Conservation (phyloP, 164 flowering plant genomes). For the Stephania japonica region DNA sequence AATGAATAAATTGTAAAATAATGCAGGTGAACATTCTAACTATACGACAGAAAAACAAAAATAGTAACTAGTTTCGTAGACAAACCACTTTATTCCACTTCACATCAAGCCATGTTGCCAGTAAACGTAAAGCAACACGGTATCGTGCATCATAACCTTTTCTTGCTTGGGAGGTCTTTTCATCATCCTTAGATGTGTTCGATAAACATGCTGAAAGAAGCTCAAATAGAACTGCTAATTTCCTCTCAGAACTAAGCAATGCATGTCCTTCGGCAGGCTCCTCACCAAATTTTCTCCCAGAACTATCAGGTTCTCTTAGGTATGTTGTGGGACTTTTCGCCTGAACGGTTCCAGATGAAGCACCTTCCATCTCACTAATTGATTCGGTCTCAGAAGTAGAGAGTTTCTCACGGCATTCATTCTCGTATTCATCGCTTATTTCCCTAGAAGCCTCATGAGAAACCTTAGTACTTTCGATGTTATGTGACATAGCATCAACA, state of each 20-base stretch:
- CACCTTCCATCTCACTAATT: slow-evolving; percentile 22
- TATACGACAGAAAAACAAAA: not conserved
- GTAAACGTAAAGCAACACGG: slow-evolving; percentile 79
- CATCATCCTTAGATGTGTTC: slow-evolving; percentile 39
- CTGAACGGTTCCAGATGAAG: slow-evolving; percentile 15
- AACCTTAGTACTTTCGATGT: slow-evolving; percentile 40
- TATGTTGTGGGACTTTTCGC: slow-evolving; percentile 14
- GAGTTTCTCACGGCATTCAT: slow-evolving; percentile 53
- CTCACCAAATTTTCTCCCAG: slow-evolving; percentile 27
- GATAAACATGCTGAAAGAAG: slow-evolving; percentile 95
- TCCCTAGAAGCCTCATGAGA: slow-evolving; percentile 41
- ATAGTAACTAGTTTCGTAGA: slow-evolving; percentile 15
- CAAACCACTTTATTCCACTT: slow-evolving; percentile 88
- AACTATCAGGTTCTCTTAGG: slow-evolving; percentile 16
- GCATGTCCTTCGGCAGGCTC: slow-evolving; percentile 45
- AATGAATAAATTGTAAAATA: not conserved
- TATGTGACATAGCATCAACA: slow-evolving; percentile 54
- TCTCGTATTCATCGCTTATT: slow-evolving; percentile 52
- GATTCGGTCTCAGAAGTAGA: slow-evolving; percentile 28
- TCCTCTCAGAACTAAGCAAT: slow-evolving; percentile 53
- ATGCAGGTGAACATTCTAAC: not conserved
- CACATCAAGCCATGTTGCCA: slow-evolving; percentile 86
- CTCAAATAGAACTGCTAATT: slow-evolving; percentile 69
- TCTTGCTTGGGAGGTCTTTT: slow-evolving; percentile 39
- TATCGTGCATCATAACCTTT: slow-evolving; percentile 96